Evolutionary conservation across 768 basidiomycete species (phyloP).

Genomic region (Auriscalpium orientale): DNA sequence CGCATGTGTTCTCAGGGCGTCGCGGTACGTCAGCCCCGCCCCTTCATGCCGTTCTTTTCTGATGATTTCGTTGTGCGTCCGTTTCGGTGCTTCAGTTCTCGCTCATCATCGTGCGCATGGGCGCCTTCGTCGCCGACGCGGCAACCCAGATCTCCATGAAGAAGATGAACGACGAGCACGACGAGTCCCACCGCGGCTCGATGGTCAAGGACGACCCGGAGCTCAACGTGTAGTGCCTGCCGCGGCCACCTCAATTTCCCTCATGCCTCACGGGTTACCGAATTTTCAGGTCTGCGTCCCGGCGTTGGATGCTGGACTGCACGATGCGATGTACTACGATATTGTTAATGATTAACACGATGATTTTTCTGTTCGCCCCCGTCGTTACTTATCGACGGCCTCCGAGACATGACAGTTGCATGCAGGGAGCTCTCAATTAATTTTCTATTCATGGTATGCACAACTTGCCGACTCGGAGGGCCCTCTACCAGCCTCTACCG

Average conservation of each 20-base stretch:
- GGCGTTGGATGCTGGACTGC: not conserved
- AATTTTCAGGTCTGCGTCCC: too few species aligned
- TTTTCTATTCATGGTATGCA: too few species aligned
- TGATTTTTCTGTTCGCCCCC: too few species aligned
- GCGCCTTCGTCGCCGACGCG: not conserved
- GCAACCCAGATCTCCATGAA: slow-evolving; percentile 12
- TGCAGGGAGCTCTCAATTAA: too few species aligned
- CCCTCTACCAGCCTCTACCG: too few species aligned
- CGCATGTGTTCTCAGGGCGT: not conserved
- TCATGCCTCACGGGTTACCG: too few species aligned
- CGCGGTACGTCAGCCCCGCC: slow-evolving; percentile 1
- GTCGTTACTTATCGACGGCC: too few species aligned
- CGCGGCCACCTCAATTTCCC: not conserved
- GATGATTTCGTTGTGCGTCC: not conserved
- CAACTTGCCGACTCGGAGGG: too few species aligned
- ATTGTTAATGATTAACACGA: not conserved
- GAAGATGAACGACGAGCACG: slow-evolving; percentile 2
- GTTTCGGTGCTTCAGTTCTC: slow-evolving; percentile 1
- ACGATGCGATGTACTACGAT: not conserved
- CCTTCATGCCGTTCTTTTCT: not conserved
- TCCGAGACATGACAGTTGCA: too few species aligned
- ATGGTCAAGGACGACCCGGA: slow-evolving; percentile 6
- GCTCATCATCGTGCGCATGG: slow-evolving; percentile 7
- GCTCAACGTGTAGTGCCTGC: not conserved
- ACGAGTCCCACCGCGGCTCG: slow-evolving; percentile 2